Evolutionary conservation across 139 green algal species (phyloP), one percentile per base, ranked within the genome.

Genomic region (Chlorella vulgaris): DNA sequence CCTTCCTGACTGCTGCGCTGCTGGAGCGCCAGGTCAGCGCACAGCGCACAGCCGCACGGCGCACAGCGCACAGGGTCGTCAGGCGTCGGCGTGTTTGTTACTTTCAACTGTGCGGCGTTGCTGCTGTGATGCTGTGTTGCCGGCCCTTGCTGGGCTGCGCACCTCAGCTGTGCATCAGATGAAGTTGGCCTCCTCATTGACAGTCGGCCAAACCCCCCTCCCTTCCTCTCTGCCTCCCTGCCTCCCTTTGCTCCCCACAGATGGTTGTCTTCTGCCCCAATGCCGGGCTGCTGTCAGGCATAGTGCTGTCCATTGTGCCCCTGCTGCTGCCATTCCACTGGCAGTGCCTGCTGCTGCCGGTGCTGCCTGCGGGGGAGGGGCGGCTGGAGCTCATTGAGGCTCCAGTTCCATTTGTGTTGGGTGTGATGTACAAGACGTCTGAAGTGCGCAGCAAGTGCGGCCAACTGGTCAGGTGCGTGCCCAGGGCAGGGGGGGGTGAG

Each of bases 341-440:
- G 94, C 93, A 98, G 82, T 91, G 69, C 63, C 87, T 98, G 68
- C 82, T 98, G 74, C 62, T 98, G 81, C 95, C 95, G 19, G 89
- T 97, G 26, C 89, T 94, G 65, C 94, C 94, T 0, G 39, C 53
- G 60, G 76, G 61, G 29, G 55, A 81, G 50, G 50, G 78, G 26
- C 78, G 75, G 7, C 84, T 92, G 60, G 75, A 88, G 33, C 75
- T 92, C 19, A 69, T 92, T 47, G 84, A 92, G 76, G 88, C 88
- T n/a, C 88, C 88, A 47, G 87, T 92, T 58, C 94, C 94, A 0
- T 97, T 98, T 80, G 84, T 97, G 68, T 73, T 96, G 68, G 94
- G 94, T 1, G 65, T 94, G 63, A 91, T 96, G 86, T 93, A 95
- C 87, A 98, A 98, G 82, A 98, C 95, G 5, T 62, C 70, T 0